Conservation (phyloP, 345 rosid species). For the Eucalyptus albens region DNA sequence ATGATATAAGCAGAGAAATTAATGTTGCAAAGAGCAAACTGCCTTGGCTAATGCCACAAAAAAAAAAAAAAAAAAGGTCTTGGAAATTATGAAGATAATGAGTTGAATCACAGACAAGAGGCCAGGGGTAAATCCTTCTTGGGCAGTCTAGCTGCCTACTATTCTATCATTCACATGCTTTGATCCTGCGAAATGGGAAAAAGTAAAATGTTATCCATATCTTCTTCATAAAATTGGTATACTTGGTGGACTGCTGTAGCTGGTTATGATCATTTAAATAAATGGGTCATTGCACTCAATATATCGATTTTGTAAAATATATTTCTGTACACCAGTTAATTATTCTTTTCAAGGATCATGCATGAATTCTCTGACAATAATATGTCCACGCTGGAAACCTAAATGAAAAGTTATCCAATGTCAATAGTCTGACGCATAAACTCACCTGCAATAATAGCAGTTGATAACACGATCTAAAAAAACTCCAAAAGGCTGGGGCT, state of each 20-base stretch:
- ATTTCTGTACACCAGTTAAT: not conserved
- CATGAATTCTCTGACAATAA: not conserved
- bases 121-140: not conserved
- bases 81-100: not conserved
- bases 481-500: not conserved
- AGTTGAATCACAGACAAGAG: not conserved
- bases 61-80: not conserved
- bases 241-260: not conserved
- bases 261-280: not conserved
- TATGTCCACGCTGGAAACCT: not conserved
- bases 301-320: not conserved
- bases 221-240: not conserved
- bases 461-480: not conserved
- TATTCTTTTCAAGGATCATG: not conserved
- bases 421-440: not conserved
- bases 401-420: not conserved
- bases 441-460: not conserved
- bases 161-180: not conserved
- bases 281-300: not conserved
- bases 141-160: not conserved
- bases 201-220: fast-evolving
- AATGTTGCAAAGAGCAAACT: not conserved
- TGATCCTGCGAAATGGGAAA: not conserved
- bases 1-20: not conserved
- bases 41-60: not conserved